Evolutionary conservation across 768 basidiomycete genomes (phyloP), one percentile per base, ranked within the genome.

Genomic region (Mycena galopus): DNA sequence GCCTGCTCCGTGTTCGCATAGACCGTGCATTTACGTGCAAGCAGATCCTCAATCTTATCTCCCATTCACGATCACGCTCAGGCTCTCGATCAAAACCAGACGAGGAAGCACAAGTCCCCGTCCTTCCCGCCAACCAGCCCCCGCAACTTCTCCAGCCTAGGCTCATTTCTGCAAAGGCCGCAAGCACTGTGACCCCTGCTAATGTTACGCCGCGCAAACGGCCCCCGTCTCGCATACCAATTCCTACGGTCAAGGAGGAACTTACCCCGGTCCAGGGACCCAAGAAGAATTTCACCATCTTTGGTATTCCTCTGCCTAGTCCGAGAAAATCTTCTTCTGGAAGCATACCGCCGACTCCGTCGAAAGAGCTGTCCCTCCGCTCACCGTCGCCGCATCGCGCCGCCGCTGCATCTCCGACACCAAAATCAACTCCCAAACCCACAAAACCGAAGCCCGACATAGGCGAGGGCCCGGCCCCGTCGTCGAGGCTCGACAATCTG

Each of bases 241-340:
- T 71, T 39, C 44, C 65, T 14, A 17, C 67, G 21, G 72, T 73
- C 11, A 47, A 73, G 57, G 72, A 73, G 58, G 72, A 73, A 29
- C 53, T 55, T 17, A 4, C 32, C 4, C 25, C 61, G 7, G 58
- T 6, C 59, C 37, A 0, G 44, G 65, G 47, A 17, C 39, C 37
- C 39, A 75, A 68, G 51, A 75, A 69, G 70, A 75, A 65, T 56
- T 71, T 67, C 30, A 57, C 57, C 44, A 60, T 74, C 33, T 72
- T 75, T 29, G 74, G 74, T 10, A 75, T 75, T 64, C 63, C 74
- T 21, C 71, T 75, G 25, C 65, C 74, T 42, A 75, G 74, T 55
- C 74, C 74, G 2, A 53, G 58, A 39, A 68, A 69, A 53, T 72
- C 74, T 21, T 66, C 71, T 10, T 72, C 62, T 37, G 64, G 64